Conservation (phyloP, 2,329 filamentous ascomycete species). For the Arthroderma uncinatum region DNA sequence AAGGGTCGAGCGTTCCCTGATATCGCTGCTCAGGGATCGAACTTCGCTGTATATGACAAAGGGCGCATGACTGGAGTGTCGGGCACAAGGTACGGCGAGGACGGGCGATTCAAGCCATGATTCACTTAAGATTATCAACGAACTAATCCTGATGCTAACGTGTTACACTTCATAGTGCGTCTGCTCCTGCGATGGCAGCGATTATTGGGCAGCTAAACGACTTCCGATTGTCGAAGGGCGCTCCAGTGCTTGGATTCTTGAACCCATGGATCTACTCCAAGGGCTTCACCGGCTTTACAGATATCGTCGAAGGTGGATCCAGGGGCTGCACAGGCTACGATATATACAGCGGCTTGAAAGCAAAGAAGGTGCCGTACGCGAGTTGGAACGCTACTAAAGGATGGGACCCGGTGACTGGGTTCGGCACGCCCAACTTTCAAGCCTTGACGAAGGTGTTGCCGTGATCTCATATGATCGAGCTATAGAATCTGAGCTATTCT, state of each 20-base stretch:
- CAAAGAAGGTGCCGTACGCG: conserved; percentile 31
- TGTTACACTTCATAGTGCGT: conserved; percentile 33
- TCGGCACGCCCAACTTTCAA: conserved; percentile 26
- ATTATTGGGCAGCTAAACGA: conserved; percentile 57
- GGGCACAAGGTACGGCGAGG: conserved; percentile 31
- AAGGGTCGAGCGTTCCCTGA: conserved; percentile 52
- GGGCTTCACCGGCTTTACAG: conserved; percentile 36
- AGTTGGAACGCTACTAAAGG: conserved; percentile 42
- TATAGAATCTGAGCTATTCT: neutral
- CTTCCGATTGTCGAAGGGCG: conserved; percentile 45
- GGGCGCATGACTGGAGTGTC: conserved; percentile 29
- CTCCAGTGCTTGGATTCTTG: conserved; percentile 46
- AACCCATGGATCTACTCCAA: conserved; percentile 50
- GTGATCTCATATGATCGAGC: neutral
- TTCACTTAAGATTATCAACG: neutral
- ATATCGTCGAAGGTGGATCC: conserved; percentile 40
- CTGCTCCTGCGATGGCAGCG: conserved; percentile 51
- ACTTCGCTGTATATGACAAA: conserved; percentile 32
- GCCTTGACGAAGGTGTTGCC: conserved; percentile 12
- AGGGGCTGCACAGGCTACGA: conserved; percentile 32
- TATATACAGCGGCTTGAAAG: conserved; percentile 13
- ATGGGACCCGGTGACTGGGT: conserved; percentile 42
- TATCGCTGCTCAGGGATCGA: conserved; percentile 46
- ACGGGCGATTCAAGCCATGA: neutral
- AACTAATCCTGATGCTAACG: neutral